Base-by-base conservation (phyloP, 208 protist genomes). In the Wallacemonas rigidus region DNA sequence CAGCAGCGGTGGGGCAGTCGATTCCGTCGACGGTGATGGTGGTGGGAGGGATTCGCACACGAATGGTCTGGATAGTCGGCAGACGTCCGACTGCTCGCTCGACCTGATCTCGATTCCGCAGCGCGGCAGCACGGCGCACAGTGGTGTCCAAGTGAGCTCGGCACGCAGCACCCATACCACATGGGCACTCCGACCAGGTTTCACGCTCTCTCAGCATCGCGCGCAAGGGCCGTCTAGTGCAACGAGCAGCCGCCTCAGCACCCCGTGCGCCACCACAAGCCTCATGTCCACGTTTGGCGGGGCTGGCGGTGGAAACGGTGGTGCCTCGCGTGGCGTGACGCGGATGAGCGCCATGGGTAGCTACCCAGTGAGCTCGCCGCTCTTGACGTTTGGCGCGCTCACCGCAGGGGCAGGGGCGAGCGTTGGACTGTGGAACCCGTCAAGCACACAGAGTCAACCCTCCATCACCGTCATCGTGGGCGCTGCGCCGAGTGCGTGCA, bases 11-110 rank as follows among this genome's bases (percentile, higher is more conserved):
- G 60, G 50, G 7, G 60, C 17, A 35, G 60, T 53, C 8, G n/a
- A 62, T 41, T 45, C 39, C 58, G 50, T 63, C 74, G 55, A 72
- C 45, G 68, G 62, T 65, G 12, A 1, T 45, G 17, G 47, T 26
- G 26, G 26, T 26, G 26, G 26, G 26, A 26, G 26, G 26, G 26
- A 26, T 54, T 64, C 57, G 69, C 17, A 44, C 74, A 61, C 72
- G 63, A n/a, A 69, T 69, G 67, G 55, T 39, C 6, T 65, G 36
- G 41, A 38, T 15, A 65, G 60, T 38, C 1, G 60, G 4, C 60
- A 65, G 60, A 0, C 60, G 6, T 65, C 60, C 4, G 60, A 65
- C 41, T 65, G 41, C 43, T 65, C 60, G 17, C 60, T 65, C 12
- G 60, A 65, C 40, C 39, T 65, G 2, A 11, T 65, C 8, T 44